Percentiles rank a stretch among this genome's conserved stretches.
Conservation (phyloP, 768 basidiomycete genomes). For the Scleroderma citrinum region DNA sequence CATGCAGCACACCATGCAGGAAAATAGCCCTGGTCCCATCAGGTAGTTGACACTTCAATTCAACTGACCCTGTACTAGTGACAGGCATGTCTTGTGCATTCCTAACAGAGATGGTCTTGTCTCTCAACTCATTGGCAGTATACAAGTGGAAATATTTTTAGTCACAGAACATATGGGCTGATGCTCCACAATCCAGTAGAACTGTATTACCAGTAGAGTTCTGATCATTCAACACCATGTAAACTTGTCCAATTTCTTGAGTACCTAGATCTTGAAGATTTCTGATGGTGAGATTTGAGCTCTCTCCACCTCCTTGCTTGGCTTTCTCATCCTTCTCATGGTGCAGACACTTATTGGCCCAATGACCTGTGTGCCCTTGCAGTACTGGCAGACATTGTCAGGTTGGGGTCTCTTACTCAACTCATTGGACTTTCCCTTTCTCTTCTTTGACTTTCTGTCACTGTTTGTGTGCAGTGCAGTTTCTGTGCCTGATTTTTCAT, state of each 20-base stretch:
- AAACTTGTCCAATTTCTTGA: not conserved
- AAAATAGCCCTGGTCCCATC: conserved; percentile 3
- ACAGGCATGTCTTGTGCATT: conserved; percentile 3
- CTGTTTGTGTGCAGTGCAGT: not conserved
- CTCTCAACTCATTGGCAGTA: not conserved
- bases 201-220: not conserved
- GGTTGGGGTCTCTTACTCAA: not conserved
- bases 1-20: conserved; percentile 8
- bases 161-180: conserved; percentile 28
- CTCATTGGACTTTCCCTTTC: not conserved
- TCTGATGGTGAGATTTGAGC: not conserved
- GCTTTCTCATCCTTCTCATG: conserved; percentile 4
- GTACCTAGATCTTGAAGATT: not conserved
- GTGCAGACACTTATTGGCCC: conserved; percentile 13
- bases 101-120: conserved; percentile 12
- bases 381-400: not conserved
- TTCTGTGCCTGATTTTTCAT: conserved; percentile 1
- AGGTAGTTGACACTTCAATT: conserved; percentile 8
- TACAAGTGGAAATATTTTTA: conserved; percentile 9
- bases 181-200: not conserved
- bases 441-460: not conserved
- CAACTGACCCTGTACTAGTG: conserved; percentile 11
- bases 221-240: not conserved
- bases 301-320: not conserved
- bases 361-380: conserved; percentile 12